Conservation (phyloP, 352 stramenopile species). For the Pythium graminicola region DNA sequence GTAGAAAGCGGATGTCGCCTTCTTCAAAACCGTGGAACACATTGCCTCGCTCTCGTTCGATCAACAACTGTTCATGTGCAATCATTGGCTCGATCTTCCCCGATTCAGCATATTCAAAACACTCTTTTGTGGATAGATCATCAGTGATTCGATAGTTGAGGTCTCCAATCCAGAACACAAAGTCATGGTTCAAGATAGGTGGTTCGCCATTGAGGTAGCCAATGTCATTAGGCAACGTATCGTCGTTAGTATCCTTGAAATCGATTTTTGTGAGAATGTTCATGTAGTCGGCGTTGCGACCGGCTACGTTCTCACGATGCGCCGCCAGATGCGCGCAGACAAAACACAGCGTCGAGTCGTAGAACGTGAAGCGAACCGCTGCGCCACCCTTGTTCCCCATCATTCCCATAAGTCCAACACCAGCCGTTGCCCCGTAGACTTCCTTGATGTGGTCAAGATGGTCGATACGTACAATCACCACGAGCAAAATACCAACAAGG, state of each 20-base stretch:
- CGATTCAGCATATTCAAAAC: conserved; percentile 52
- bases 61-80: conserved; percentile 57
- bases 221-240: conserved; percentile 17
- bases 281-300: conserved; percentile 97
- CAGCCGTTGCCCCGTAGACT: conserved; percentile 86
- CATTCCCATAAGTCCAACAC: conserved; percentile 98
- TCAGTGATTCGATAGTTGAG: conserved; percentile 90
- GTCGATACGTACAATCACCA: conserved; percentile 91
- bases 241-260: conserved; percentile 66
- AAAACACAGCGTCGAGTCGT: conserved; percentile 98
- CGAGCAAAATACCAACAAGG: conserved; percentile 96
- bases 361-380: conserved; percentile 94
- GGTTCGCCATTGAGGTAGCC: conserved; percentile 48
- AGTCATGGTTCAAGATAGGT: conserved; percentile 95
- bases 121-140: conserved; percentile 64
- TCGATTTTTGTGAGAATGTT: conserved; percentile 96
- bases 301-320: conserved; percentile 96
- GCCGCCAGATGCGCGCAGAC: conserved; percentile 97
- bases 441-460: conserved; percentile 79
- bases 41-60: conserved; percentile 60
- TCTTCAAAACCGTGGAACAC: conserved; percentile 89
- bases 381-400: conserved; percentile 99
- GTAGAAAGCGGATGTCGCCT: conserved; percentile 87
- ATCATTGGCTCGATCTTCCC: conserved; percentile 33
- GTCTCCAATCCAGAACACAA: conserved; percentile 97